Percentiles rank a stretch among this genome's conserved stretches.
These are phyloP conservation scores for Hondaea fermentalgiana DNA, from an alignment of 108 stramenopile species.

Conservation along the genomic window DNA sequence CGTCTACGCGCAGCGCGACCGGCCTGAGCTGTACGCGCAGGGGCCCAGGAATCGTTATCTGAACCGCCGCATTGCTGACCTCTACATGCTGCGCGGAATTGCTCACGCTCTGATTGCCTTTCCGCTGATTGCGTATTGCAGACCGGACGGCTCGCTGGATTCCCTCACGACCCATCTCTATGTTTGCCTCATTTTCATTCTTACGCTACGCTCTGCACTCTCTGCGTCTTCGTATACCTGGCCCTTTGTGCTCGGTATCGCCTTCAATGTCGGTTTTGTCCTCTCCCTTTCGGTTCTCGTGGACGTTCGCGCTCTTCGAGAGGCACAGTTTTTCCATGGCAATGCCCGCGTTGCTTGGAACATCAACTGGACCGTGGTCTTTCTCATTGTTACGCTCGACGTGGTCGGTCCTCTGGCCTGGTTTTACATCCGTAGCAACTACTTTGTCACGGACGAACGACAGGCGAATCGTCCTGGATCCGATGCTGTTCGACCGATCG, in stretches of 20 bases:
- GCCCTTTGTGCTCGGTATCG: background rate
- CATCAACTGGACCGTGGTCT: background rate
- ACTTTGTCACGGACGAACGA: too few species aligned
- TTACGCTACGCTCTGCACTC: background rate
- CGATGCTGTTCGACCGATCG: too few species aligned
- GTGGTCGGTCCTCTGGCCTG: background rate
- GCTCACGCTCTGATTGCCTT: background rate
- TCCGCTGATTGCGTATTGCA: background rate
- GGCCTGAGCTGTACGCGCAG: conserved; percentile 37
- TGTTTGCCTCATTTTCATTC: background rate
- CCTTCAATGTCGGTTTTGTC: background rate
- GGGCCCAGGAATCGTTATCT: conserved; percentile 19
- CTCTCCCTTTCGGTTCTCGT: background rate
- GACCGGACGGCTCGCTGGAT: background rate
- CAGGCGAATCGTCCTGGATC: too few species aligned
- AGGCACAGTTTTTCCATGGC: background rate
- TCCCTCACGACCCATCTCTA: background rate
- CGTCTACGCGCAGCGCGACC: conserved; percentile 18
- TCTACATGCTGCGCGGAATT: background rate
- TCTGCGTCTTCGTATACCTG: background rate
- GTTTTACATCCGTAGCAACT: background rate
- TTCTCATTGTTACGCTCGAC: background rate
- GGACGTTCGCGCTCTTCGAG: background rate
- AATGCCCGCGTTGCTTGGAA: background rate
- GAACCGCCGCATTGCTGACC: background rate